These are phyloP conservation scores for Mrakia frigida DNA, from an alignment of 768 basidiomycete genomes.

Conservation along the genomic window DNA sequence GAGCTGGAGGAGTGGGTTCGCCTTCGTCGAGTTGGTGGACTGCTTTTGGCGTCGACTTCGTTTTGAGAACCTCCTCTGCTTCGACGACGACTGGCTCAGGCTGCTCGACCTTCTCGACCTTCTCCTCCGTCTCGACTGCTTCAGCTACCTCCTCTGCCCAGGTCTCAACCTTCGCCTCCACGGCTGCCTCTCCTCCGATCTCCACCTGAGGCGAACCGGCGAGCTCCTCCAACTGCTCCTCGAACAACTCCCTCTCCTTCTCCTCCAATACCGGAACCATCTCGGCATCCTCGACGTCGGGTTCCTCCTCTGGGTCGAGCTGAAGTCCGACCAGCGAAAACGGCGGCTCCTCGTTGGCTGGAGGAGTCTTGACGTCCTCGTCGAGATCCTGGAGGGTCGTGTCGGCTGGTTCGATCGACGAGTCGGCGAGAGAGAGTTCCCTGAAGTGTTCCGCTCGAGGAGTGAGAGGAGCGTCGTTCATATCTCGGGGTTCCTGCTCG, in stretches of 20 bases:
- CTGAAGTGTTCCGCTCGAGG: conserved; percentile 15
- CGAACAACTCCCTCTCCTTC: background rate
- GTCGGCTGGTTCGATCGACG: background rate
- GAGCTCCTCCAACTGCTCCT: background rate
- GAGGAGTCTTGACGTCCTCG: background rate
- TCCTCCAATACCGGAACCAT: background rate
- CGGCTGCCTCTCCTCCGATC: conserved; percentile 16
- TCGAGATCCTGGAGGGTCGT: background rate
- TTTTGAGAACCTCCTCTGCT: background rate
- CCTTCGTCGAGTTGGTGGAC: background rate
- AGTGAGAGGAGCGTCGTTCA: conserved; percentile 11
- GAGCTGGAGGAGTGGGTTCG: background rate
- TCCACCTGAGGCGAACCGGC: background rate
- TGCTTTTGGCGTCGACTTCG: background rate
- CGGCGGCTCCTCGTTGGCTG: background rate
- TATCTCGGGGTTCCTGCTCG: conserved; percentile 8
- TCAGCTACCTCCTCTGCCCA: conserved; percentile 14
- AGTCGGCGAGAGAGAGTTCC: background rate
- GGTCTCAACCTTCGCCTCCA: conserved; percentile 13
- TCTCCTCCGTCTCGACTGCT: background rate
- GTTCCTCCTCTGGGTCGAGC: background rate
- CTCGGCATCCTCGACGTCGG: conserved; percentile 10
- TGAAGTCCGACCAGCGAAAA: background rate
- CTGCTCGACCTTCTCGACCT: background rate
- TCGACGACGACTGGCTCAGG: background rate